Evolutionary conservation across 2,329 filamentous ascomycete species (phyloP).

Genomic region (Truncatella angustata): DNA sequence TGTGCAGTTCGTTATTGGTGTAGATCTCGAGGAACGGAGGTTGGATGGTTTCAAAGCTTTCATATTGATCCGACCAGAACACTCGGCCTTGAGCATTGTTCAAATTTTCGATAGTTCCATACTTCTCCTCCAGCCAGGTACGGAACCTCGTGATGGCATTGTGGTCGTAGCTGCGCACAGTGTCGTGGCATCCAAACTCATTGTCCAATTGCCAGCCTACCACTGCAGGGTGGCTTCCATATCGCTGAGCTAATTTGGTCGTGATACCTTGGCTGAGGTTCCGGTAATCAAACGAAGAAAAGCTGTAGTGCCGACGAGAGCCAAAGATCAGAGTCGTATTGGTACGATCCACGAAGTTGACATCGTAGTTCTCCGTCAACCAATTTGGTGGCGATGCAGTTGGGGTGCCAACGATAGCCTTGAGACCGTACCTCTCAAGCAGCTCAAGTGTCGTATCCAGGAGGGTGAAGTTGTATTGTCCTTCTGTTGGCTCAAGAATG

Average conservation of each 20-base stretch:
- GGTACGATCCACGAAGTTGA: constrained; percentile 20
- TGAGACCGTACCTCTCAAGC: constrained; percentile 15
- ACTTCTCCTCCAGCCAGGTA: constrained; percentile 19
- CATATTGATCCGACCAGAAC: constrained; percentile 22
- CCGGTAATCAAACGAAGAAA: constrained; percentile 21
- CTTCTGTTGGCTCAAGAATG: constrained; percentile 17
- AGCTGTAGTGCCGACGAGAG: constrained; percentile 21
- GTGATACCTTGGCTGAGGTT: constrained; percentile 21
- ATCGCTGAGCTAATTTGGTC: constrained; percentile 17
- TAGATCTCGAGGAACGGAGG: constrained; percentile 21
- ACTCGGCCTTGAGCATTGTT: constrained; percentile 20
- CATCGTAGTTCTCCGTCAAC: constrained; percentile 18
- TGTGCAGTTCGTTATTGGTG: constrained; percentile 19
- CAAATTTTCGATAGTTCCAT: constrained; percentile 18
- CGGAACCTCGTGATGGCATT: constrained; percentile 19
- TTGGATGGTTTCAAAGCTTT: constrained; percentile 17
- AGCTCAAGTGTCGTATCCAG: constrained; percentile 19
- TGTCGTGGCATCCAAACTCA: constrained; percentile 21
- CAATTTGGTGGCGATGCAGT: constrained; percentile 20
- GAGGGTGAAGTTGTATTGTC: constrained; percentile 19
- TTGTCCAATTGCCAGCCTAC: constrained; percentile 23
- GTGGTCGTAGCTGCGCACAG: constrained; percentile 18
- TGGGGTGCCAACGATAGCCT: constrained; percentile 21
- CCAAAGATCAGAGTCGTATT: constrained; percentile 20
- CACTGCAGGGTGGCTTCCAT: constrained; percentile 16